These are phyloP conservation scores for Wakefieldia striispora DNA, from an alignment of 768 basidiomycete species.

Conservation along the genomic window DNA sequence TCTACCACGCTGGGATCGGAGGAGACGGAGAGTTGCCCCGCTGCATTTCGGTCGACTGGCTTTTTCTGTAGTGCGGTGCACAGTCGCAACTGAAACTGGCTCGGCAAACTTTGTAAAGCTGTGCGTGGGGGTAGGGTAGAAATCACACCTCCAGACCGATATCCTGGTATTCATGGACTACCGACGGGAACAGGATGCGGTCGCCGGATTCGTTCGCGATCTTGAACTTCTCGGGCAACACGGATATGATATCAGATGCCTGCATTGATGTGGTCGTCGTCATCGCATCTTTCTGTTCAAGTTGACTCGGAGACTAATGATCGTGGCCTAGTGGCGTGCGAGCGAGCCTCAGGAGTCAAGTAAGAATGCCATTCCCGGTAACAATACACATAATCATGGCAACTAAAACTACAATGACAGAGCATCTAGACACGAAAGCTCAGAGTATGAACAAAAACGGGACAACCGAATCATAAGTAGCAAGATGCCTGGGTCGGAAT, in stretches of 20 bases:
- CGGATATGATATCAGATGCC: constrained; percentile 50
- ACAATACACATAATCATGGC: not conserved
- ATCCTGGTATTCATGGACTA: constrained; percentile 57
- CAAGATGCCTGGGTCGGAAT: too few relatives aligned
- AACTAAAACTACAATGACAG: constrained; percentile 3
- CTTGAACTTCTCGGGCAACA: constrained; percentile 54
- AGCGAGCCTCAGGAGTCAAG: too few relatives aligned
- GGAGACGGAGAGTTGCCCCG: constrained; percentile 32
- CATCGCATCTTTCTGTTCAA: too few relatives aligned
- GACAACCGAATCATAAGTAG: too few relatives aligned
- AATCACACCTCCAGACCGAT: constrained; percentile 58
- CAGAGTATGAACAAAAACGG: too few relatives aligned
- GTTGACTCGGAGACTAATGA: too few relatives aligned
- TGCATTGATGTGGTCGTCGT: constrained; percentile 11
- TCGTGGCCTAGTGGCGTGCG: constrained; percentile 11
- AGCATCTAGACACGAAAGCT: not conserved
- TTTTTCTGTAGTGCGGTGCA: constrained; percentile 88
- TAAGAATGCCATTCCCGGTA: too few relatives aligned
- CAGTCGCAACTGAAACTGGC: constrained; percentile 80
- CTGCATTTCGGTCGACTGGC: constrained; percentile 47
- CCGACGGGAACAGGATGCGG: constrained; percentile 77
- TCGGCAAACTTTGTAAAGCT: constrained; percentile 1
- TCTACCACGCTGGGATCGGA: constrained; percentile 21
- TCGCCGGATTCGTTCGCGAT: constrained; percentile 61
- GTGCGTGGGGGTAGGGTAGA: not conserved